Conservation (phyloP, 78 protist species). For the Dictyostelium firmibasis region DNA sequence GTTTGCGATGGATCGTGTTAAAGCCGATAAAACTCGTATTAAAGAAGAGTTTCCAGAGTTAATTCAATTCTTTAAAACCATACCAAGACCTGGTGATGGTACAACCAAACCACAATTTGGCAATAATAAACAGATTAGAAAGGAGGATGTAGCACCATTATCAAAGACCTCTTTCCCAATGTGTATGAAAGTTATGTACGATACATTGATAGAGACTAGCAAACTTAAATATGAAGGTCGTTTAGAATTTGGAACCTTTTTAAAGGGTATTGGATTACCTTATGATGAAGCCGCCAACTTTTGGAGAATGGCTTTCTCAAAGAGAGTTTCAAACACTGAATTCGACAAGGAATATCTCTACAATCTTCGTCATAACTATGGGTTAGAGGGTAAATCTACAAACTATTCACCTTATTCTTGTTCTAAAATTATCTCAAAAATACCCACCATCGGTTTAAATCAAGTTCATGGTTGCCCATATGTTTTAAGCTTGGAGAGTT, state of each 20-base stretch:
- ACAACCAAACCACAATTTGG: too few species aligned
- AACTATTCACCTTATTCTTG: slow-evolving; percentile 85
- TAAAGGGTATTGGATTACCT: slow-evolving; percentile 91
- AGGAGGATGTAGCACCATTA: slow-evolving; percentile 22
- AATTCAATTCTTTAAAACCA: background rate
- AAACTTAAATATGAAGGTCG: slow-evolving; percentile 90
- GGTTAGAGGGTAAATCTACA: slow-evolving; percentile 90
- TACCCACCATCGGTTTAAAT: background rate
- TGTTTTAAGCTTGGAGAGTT: background rate
- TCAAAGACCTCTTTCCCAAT: slow-evolving; percentile 86
- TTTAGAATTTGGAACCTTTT: slow-evolving; percentile 89
- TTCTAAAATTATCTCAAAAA: slow-evolving; percentile 61
- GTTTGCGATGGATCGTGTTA: slow-evolving; percentile 22
- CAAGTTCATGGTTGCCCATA: slow-evolving; percentile 80
- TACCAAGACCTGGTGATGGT: slow-evolving; percentile 10
- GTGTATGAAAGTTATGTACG: slow-evolving; percentile 89
- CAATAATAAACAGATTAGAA: background rate
- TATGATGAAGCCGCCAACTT: slow-evolving; percentile 89
- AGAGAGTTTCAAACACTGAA: slow-evolving; percentile 75
- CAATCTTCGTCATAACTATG: slow-evolving; percentile 92
- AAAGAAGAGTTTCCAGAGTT: slow-evolving; percentile 5
- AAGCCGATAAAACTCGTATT: background rate
- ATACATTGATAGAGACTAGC: slow-evolving; percentile 30
- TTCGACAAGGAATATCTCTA: slow-evolving; percentile 89
- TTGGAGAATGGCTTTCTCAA: slow-evolving; percentile 86